Percentiles rank a stretch among this genome's conserved stretches.
These are phyloP conservation scores for Cercis canadensis DNA, from an alignment of 306 rosid genomes.

Conservation along the genomic window DNA sequence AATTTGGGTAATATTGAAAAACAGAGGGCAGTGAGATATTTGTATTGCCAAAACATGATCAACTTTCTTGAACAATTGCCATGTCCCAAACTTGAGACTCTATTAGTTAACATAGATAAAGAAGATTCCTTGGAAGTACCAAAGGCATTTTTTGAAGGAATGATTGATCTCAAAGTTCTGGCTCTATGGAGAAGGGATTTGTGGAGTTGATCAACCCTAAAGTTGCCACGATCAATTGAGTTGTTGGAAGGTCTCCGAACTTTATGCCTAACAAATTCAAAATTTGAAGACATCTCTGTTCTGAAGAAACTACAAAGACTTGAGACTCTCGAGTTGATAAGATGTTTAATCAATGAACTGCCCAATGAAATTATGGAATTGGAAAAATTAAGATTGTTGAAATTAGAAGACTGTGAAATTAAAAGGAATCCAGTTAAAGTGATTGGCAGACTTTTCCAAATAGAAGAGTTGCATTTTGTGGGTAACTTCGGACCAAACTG, in stretches of 20 bases:
- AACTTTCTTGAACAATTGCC: background rate
- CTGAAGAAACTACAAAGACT: background rate
- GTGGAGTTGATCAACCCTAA: too few relatives aligned
- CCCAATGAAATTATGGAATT: background rate
- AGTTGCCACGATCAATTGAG: too few relatives aligned
- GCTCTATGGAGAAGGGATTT: background rate
- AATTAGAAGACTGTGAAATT: background rate
- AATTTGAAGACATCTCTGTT: background rate
- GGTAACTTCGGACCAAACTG: too few relatives aligned
- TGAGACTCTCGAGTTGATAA: background rate
- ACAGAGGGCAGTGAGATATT: background rate
- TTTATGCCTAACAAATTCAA: fast-evolving
- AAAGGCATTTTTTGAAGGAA: background rate
- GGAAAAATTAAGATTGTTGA: background rate
- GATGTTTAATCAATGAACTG: background rate
- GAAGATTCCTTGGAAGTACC: background rate
- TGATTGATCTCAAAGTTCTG: background rate
- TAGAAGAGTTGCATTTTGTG: background rate
- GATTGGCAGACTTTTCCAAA: background rate
- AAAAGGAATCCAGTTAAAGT: background rate
- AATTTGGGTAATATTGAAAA: background rate
- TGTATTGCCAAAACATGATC: background rate
- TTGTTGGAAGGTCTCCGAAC: background rate
- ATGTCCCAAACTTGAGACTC: background rate
- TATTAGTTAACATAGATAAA: background rate